Evolutionary conservation across 345 rosid genomes (phyloP).

Genomic region (Hibiscus tridactylites): DNA sequence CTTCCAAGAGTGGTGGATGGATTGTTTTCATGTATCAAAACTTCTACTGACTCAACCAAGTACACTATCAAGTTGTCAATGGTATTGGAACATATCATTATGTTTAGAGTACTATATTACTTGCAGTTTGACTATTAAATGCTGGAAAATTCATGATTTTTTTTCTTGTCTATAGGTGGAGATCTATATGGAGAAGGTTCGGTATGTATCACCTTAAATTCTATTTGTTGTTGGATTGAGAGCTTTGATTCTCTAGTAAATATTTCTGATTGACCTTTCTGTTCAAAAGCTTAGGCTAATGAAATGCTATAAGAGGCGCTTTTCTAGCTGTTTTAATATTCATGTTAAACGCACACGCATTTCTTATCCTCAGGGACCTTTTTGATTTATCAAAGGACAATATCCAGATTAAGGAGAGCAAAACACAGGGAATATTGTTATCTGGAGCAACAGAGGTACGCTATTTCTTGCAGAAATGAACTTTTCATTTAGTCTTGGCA

Average conservation of each 20-base stretch:
- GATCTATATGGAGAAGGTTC: conserved; percentile 94
- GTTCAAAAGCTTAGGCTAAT: conserved; percentile 1
- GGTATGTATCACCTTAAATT: conserved; percentile 25
- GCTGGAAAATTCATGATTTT: conserved; percentile 1
- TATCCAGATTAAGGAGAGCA: conserved; percentile 76
- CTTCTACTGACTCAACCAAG: conserved; percentile 36
- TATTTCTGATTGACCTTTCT: background rate
- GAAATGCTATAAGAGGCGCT: background rate
- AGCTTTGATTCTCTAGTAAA: background rate
- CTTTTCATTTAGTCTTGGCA: background rate
- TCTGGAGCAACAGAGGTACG: conserved; percentile 69
- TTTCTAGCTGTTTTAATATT: background rate
- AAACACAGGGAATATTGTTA: conserved; percentile 52
- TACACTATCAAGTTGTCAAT: conserved; percentile 61
- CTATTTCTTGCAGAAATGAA: background rate
- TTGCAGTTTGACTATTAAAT: background rate
- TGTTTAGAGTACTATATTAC: background rate
- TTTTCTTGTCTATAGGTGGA: conserved; percentile 47
- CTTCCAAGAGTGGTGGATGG: conserved; percentile 69
- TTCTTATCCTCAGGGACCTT: conserved; percentile 50
- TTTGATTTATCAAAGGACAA: conserved; percentile 75
- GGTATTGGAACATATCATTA: conserved; percentile 31
- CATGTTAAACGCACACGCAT: background rate
- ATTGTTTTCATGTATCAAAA: conserved; percentile 42
- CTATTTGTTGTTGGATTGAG: background rate